Conservation (phyloP, 163 green algal species). For the Prototheca stagnorum region DNA sequence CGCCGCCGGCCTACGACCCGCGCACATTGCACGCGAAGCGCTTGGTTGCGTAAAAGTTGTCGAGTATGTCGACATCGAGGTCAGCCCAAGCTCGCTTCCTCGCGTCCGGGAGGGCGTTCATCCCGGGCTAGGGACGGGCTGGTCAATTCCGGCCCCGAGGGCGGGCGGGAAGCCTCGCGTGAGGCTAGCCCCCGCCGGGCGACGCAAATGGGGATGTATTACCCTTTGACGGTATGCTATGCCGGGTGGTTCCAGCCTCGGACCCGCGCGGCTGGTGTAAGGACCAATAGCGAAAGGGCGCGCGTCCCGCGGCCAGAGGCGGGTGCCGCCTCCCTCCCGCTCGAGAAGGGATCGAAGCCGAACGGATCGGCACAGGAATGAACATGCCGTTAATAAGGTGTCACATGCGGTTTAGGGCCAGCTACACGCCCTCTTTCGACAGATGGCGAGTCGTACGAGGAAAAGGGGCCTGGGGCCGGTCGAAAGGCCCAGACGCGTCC, state of each 20-base stretch:
- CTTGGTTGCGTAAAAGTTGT: conserved; percentile 10
- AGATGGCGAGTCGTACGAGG: too few species aligned
- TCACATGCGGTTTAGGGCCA: too few species aligned
- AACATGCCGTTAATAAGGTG: too few species aligned
- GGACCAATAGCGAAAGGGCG: too few species aligned
- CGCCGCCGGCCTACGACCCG: too few species aligned
- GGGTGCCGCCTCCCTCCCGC: too few species aligned
- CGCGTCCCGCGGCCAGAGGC: too few species aligned
- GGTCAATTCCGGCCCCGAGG: not conserved
- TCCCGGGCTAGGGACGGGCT: not conserved
- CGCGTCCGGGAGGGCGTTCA: not conserved
- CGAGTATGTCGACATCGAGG: conserved; percentile 9
- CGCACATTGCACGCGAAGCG: conserved; percentile 3
- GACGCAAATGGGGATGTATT: not conserved
- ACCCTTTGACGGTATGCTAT: not conserved
- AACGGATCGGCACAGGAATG: too few species aligned
- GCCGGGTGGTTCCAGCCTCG: not conserved
- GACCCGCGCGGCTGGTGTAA: conserved; percentile 21
- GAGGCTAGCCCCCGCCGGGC: not conserved
- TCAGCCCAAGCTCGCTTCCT: conserved; percentile 2
- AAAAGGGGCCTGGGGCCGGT: too few species aligned
- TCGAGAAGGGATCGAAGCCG: too few species aligned
- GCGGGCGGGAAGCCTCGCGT: not conserved
- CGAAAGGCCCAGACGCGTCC: too few species aligned
- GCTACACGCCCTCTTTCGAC: too few species aligned